Base-by-base conservation (phyloP, 2,329 filamentous ascomycete species). In the Aspergillus quadricinctus region DNA sequence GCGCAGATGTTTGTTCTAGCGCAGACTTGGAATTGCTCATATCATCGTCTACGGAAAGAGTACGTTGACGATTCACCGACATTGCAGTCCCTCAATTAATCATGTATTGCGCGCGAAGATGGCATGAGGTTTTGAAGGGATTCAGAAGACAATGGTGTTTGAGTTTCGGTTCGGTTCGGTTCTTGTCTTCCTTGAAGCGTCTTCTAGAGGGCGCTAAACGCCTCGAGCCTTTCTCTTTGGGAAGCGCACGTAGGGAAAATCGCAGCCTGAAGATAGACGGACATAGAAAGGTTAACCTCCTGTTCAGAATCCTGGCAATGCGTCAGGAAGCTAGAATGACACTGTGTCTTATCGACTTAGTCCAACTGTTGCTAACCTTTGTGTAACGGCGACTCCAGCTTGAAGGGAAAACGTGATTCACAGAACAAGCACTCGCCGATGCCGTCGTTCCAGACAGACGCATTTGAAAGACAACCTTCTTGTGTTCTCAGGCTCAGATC, bases 61-160 rank as follows among this genome's bases (percentile, higher is more conserved):
- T 62, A 56, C 61, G 62, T 59, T 6, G 31, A 37, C 64, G 64
- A 64, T 73, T 69, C 67, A 68, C 70, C 68, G 72, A 74, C 72
- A 75, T 75, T 68, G 72, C 72, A 73, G 66, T 71, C 67, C 51
- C 60, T 59, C 50, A 46, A 57, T 19, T 35, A 19, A 46, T 23
- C 43, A 23, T 21, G 6, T 25, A 56, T 48, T 52, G 54, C 54
- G 46, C 52, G 58, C 23, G 10, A 46, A 17, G 43, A 23, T 23
- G 21, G 21, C 43, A 21, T 10, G 21, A 23, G 19, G 23, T 10
- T 3, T 25, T n/a, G 43, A 46, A 11, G 23, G 23, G 3, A 23
- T 23, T 23, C 2, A 23, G 4, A 23, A 14, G 43, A 46, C 11
- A 17, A 14, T 25, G 11, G 7, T 25, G 10, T 17, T 23, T 4